Evolutionary conservation across 768 basidiomycete species (phyloP).

Genomic region (Boletellus ananiceps): DNA sequence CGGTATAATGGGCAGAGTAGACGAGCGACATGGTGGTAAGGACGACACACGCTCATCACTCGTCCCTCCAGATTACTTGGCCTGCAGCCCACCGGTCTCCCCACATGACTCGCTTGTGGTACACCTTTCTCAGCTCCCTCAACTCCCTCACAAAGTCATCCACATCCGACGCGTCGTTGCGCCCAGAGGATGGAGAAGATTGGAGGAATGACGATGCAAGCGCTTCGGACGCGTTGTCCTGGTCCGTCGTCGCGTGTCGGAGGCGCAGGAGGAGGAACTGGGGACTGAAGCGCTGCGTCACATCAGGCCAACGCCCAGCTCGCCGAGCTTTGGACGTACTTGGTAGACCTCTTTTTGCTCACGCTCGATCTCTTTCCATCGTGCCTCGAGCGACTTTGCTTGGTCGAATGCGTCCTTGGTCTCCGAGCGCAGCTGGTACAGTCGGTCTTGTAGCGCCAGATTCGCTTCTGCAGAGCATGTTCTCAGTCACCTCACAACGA

Average conservation of each 20-base stretch:
- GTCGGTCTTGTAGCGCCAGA: slow-evolving; percentile 64
- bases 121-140: slow-evolving; percentile 81
- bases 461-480: slow-evolving; percentile 55
- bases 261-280: slow-evolving; percentile 87
- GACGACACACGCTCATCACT: slow-evolving; percentile 21
- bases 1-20: slow-evolving; percentile 28
- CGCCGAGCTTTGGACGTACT: slow-evolving; percentile 37
- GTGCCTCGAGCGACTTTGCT: slow-evolving; percentile 71
- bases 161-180: slow-evolving; percentile 44
- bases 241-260: slow-evolving; percentile 81
- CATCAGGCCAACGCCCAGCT: slow-evolving; percentile 9
- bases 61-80: slow-evolving; percentile 82
- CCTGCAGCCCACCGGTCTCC: slow-evolving; percentile 81
- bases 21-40: slow-evolving; percentile 12
- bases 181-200: slow-evolving; percentile 37
- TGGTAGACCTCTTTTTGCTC: slow-evolving; percentile 89
- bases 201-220: slow-evolving; percentile 82
- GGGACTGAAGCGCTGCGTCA: slow-evolving; percentile 67
- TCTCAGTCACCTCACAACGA: slow-evolving; percentile 3
- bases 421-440: slow-evolving; percentile 73
- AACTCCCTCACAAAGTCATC: slow-evolving; percentile 88
- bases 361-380: slow-evolving; percentile 84
- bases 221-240: slow-evolving; percentile 85
- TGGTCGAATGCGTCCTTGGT: slow-evolving; percentile 87
- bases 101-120: slow-evolving; percentile 92